These are phyloP conservation scores for Vachellia collinsii DNA, from an alignment of 306 rosid genomes.

Conservation along the genomic window DNA sequence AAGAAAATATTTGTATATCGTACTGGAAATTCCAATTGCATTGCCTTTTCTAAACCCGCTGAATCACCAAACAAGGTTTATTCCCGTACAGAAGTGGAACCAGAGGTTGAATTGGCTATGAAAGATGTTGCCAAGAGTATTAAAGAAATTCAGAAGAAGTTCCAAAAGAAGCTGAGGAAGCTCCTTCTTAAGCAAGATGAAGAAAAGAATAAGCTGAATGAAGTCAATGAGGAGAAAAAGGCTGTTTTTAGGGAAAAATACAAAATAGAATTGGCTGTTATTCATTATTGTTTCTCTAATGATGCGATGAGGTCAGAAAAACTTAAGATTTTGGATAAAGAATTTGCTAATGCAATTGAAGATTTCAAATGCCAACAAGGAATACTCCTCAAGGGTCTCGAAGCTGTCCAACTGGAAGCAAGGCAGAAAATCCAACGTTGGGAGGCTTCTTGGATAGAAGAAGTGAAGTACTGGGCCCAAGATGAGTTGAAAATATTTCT, in stretches of 20 bases:
- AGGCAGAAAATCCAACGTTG: not conserved
- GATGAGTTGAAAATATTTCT: not conserved
- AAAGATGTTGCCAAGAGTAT: not conserved
- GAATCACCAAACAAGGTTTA: not conserved
- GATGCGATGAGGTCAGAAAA: not conserved
- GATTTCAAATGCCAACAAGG: not conserved
- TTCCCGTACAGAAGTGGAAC: not conserved
- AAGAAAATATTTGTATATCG: not conserved
- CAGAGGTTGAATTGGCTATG: not conserved
- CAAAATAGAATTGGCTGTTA: not conserved
- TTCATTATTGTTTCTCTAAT: not conserved
- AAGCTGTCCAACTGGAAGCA: not conserved
- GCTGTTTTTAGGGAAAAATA: not conserved
- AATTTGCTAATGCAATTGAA: not conserved
- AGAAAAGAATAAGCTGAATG: not conserved
- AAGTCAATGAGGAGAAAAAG: not conserved
- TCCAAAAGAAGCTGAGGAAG: not conserved
- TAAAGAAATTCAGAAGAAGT: constrained; percentile 5
- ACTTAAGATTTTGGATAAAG: not conserved
- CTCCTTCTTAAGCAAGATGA: not conserved
- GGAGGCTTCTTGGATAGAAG: not conserved
- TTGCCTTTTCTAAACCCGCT: not conserved
- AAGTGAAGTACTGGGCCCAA: not conserved
- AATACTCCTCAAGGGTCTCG: not conserved
- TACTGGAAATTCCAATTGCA: not conserved